A percentile compares a stretch with the other conserved stretches of the same genome.
Evolutionary conservation across 2,329 filamentous ascomycete species (phyloP).

Genomic region (Sordariomycetes sp.): DNA sequence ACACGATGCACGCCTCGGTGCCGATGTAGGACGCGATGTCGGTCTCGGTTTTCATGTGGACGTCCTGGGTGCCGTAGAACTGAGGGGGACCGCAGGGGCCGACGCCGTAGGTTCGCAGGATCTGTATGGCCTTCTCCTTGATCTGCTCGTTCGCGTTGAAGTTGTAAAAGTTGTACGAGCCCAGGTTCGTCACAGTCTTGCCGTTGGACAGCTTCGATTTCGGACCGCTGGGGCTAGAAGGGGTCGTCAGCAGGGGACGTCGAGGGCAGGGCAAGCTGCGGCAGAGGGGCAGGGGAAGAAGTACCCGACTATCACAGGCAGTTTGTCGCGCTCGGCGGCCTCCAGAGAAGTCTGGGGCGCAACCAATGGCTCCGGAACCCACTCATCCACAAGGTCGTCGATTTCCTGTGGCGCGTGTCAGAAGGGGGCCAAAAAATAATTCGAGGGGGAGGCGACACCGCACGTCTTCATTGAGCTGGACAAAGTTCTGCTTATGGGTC

Average conservation of each 20-base stretch:
- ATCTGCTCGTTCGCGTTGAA: constrained; percentile 86
- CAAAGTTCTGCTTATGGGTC: constrained; percentile 80
- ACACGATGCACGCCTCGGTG: constrained; percentile 82
- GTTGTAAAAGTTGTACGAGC: constrained; percentile 96
- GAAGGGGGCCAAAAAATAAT: background rate
- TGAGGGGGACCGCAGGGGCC: constrained; percentile 93
- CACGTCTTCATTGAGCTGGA: constrained; percentile 74
- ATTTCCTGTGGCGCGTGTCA: constrained; percentile 54
- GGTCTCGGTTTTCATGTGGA: constrained; percentile 92
- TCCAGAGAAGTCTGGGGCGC: constrained; percentile 63
- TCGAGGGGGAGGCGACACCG: constrained; percentile 2
- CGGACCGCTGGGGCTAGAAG: constrained; percentile 67
- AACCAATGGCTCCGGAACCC: constrained; percentile 89
- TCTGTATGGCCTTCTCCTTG: constrained; percentile 91
- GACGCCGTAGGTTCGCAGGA: constrained; percentile 88
- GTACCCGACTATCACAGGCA: constrained; percentile 82
- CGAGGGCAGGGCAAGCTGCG: background rate
- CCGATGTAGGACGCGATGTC: constrained; percentile 88
- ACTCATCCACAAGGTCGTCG: constrained; percentile 92
- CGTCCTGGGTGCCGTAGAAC: constrained; percentile 97
- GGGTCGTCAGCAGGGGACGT: background rate
- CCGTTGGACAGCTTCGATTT: constrained; percentile 84
- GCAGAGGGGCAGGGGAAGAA: background rate
- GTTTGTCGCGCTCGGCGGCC: constrained; percentile 70
- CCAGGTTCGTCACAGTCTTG: constrained; percentile 84